Base-by-base conservation (phyloP, 2,329 filamentous ascomycete genomes). In the Gyromitra esculenta region DNA sequence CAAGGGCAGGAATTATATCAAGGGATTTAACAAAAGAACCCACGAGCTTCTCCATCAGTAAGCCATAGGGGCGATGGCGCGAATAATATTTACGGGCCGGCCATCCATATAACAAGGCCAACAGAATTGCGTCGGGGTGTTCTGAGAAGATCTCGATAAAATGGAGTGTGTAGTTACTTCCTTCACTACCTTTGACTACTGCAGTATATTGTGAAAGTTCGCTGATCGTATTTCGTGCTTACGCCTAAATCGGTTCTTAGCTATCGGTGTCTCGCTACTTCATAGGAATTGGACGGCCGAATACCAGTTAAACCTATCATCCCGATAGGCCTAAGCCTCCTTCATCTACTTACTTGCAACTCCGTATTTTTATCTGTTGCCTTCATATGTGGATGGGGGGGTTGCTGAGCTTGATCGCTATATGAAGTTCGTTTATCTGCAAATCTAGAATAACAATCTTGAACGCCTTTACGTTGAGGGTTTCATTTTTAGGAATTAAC, bases 11-110 rank as follows among this genome's bases (percentile, higher is more conserved):
- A 69, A 90, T 80, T 11, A 88, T 83, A 0, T 85, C 85, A 1
- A 90, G 79, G 79, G 89, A 89, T 75, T 90, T 89, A 0, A 87
- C 81, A 74, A 88, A 87, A 0, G 83, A 85, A 15, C 82, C 81
- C 79, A 70, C 83, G 78, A 0, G 15, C 5, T 59, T 59, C 5
- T 11, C 39, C 15, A 4, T 39, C 25, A 59, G 56, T 35, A 13
- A 59, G 13, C 7, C 15, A 37, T 37, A n/a, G 7, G 11, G 25
- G 15, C 15, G 25, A 13, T 37, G 15, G 25, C n/a, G 25, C 9
- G 15, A 15, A 59, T 37, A 8, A 15, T 31, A 7, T 59, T 86
- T 52, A 88, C 81, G 0, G 81, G 81, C 80, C 84, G 85, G 74
- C 83, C 80, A 81, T 80, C 81, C 77, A 82, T 82, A 85, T 82